Conservation (phyloP, 164 flowering plant genomes). For the Liquidambar formosana region DNA sequence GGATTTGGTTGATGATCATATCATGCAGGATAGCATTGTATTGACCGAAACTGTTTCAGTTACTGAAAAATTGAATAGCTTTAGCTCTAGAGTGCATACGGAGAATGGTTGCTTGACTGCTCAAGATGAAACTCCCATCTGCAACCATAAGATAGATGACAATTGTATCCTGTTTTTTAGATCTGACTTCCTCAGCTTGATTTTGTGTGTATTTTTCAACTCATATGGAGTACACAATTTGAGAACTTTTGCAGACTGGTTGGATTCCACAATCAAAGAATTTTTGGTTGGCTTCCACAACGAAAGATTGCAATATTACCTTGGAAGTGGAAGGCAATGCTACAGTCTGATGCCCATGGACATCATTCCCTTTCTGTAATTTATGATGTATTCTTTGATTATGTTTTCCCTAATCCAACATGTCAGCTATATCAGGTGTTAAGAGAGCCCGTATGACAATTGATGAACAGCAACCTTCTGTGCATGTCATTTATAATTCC, state of each 20-base stretch:
- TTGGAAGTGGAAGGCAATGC: too few relatives aligned
- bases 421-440: slow-evolving; percentile 58
- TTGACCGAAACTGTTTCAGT: slow-evolving; percentile 30
- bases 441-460: slow-evolving; percentile 62
- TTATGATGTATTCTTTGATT: slow-evolving; percentile 3
- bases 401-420: slow-evolving; percentile 41
- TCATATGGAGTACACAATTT: not conserved
- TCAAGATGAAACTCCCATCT: slow-evolving; percentile 21
- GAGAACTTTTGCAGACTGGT: not conserved
- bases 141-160: slow-evolving; percentile 24
- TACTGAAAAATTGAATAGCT: slow-evolving; percentile 16
- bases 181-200: not conserved
- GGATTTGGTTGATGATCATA: slow-evolving; percentile 19
- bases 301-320: not conserved
- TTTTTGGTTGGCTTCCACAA: too few relatives aligned
- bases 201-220: not conserved
- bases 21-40: slow-evolving; percentile 22
- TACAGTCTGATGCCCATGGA: not conserved
- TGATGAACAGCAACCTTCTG: slow-evolving; percentile 69
- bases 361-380: not conserved
- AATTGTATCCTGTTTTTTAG: slow-evolving; percentile 47
- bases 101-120: slow-evolving; percentile 33
- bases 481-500: slow-evolving; percentile 58
- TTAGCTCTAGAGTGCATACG: slow-evolving; percentile 20
- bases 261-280: not conserved